Percentiles rank a stretch among this genome's conserved stretches.
Evolutionary conservation across 2,329 filamentous ascomycete species (phyloP).

Genomic region (Trichoderma sp.): DNA sequence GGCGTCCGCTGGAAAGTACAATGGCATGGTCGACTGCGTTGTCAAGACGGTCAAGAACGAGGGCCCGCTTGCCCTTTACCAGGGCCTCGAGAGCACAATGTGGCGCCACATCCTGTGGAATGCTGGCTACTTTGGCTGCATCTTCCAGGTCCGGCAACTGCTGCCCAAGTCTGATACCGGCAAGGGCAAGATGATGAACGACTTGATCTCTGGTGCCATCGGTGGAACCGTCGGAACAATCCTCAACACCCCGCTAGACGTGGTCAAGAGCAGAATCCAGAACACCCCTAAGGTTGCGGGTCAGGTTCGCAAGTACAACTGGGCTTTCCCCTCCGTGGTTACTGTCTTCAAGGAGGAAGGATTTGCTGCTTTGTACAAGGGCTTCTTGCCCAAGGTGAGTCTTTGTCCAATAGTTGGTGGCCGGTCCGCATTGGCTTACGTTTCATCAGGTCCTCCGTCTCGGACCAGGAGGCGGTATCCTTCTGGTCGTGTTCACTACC

Average conservation of each 20-base stretch:
- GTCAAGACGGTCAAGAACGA: constrained; percentile 81
- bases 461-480: constrained; percentile 63
- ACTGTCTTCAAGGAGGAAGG: constrained; percentile 94
- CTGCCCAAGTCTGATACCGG: constrained; percentile 82
- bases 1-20: constrained; percentile 86
- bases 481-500: constrained; percentile 83
- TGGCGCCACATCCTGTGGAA: constrained; percentile 95
- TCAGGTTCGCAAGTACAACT: constrained; percentile 91
- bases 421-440: constrained; percentile 14
- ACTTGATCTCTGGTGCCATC: constrained; percentile 81
- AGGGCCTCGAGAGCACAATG: constrained; percentile 93
- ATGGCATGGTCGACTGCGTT: constrained; percentile 77
- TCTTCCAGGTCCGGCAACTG: constrained; percentile 90
- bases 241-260: constrained; percentile 93
- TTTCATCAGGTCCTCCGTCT: constrained; percentile 48
- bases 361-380: constrained; percentile 91
- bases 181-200: constrained; percentile 78
- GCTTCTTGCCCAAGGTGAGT: constrained; percentile 93
- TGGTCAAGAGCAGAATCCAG: constrained; percentile 97
- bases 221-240: constrained; percentile 89
- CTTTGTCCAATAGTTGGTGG: not conserved
- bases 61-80: constrained; percentile 87
- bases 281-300: constrained; percentile 87
- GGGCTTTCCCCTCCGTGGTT: constrained; percentile 85
- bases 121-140: constrained; percentile 95